Evolutionary conservation across 1,284 basidiomycete species (phyloP), one percentile per base, ranked within the genome.

Genomic region (Cerioporus squamosus): DNA sequence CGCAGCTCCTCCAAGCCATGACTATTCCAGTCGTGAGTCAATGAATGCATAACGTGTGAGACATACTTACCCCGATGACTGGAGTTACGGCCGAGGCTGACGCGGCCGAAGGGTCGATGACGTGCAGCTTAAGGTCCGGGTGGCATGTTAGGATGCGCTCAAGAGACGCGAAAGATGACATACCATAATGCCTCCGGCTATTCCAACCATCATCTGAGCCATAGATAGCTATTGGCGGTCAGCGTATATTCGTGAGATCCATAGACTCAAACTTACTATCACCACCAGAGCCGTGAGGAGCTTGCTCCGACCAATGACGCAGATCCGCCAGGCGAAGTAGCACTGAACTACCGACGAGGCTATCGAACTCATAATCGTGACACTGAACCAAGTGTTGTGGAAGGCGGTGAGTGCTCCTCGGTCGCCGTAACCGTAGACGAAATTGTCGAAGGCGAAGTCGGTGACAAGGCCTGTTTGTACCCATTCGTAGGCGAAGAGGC

Each of bases 311-410:
- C 29, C 40, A 20, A 56, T 24, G 18, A 50, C 17, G 38, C 31
- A 49, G 2, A 56, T 56, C 3, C 54, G 47, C 38, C 40, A 39
- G 18, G 48, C 54, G 29, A 42, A 56, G 48, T 49, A 56, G 15
- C 42, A 22, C 31, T 56, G 54, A 18, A 56, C 54, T 2, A 51
- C 46, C 9, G 31, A 23, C 14, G 48, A 56, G 7, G 50, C 18
- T 12, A 50, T 20, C 7, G 54, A 39, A 22, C 47, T 50, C 54
- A 56, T 56, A 40, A 56, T 50, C 15, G 47, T 43, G 18, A 49
- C 54, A 36, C 54, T 56, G 46, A 56, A 56, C 54, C 54, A 56
- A 3, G 54, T 43, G 24, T 56, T 50, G 54, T 51, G 54, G 40
- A 49, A 44, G 2, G 42, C 39, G n/a, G 33, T 29, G 40, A 56